Evolutionary conservation across 306 rosid genomes (phyloP).

Genomic region (Delonix regia): DNA sequence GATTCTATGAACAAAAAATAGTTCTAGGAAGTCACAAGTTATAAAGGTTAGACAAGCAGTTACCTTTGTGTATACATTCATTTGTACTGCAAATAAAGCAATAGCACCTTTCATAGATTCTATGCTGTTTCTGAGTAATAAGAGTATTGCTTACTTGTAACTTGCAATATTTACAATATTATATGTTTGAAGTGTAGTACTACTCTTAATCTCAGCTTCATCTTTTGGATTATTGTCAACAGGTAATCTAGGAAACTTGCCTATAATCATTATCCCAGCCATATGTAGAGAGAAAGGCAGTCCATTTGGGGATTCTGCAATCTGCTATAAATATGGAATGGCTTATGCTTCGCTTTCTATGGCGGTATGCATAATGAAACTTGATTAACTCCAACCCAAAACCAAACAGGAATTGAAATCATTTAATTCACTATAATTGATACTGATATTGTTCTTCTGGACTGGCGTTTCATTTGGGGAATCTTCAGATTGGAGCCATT

Average conservation of each 20-base stretch:
- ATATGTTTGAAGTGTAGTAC: neutral
- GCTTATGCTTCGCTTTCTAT: conserved; percentile 63
- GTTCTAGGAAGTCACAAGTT: neutral
- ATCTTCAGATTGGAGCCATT: conserved; percentile 68
- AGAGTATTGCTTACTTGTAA: no score
- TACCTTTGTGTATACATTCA: no score
- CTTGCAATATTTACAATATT: no score
- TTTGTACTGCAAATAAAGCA: neutral
- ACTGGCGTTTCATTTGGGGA: neutral
- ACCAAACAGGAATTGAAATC: neutral
- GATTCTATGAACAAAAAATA: neutral
- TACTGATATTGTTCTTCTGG: conserved; percentile 17
- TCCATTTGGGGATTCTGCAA: conserved; percentile 57
- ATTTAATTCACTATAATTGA: conserved; percentile 1
- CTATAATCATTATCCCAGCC: conserved; percentile 53
- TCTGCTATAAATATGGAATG: conserved; percentile 53
- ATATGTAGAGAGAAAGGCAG: conserved; percentile 58
- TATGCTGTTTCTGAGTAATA: no score
- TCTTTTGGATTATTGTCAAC: conserved; percentile 27
- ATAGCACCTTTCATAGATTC: no score
- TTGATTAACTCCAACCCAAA: conserved; percentile 24
- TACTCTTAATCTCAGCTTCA: conserved; percentile 3
- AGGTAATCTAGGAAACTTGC: conserved; percentile 65
- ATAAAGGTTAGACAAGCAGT: neutral
- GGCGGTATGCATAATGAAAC: conserved; percentile 48